These are phyloP conservation scores for Thelonectria olida DNA, from an alignment of 2,329 filamentous ascomycete genomes.

Conservation along the genomic window DNA sequence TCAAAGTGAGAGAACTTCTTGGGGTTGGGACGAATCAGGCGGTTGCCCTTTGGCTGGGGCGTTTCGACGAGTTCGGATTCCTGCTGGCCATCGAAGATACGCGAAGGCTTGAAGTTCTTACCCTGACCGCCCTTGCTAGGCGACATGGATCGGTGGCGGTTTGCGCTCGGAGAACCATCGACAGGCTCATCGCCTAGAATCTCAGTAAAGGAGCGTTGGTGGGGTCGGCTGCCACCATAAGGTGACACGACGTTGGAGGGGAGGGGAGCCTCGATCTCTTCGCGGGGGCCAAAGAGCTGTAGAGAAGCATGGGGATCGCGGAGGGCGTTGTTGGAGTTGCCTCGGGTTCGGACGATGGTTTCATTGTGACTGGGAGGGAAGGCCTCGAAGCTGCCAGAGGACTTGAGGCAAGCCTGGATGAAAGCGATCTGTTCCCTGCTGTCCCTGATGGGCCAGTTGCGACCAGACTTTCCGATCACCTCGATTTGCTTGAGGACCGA, in stretches of 20 bases:
- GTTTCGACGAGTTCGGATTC: conserved; percentile 52
- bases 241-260: conserved; percentile 63
- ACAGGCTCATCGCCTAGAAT: conserved; percentile 68
- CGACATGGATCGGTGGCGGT: conserved; percentile 62
- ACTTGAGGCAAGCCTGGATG: conserved; percentile 70
- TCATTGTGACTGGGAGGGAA: conserved; percentile 48
- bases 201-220: conserved; percentile 76
- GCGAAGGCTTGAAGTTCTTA: conserved; percentile 70
- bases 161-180: conserved; percentile 53
- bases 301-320: conserved; percentile 76
- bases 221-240: conserved; percentile 67
- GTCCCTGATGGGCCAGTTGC: conserved; percentile 95
- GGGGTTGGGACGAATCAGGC: conserved; percentile 71
- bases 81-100: conserved; percentile 69
- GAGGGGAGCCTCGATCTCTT: conserved; percentile 64
- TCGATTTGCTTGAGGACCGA: conserved; percentile 92
- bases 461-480: conserved; percentile 87
- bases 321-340: conserved; percentile 62
- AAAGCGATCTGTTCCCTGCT: conserved; percentile 84
- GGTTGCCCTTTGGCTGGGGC: conserved; percentile 53
- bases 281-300: conserved; percentile 77
- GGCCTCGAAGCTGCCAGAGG: conserved; percentile 49
- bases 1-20: conserved; percentile 89
- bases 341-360: conserved; percentile 56
- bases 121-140: conserved; percentile 61